Conservation (phyloP, 2,329 filamentous ascomycete genomes). For the Fusarium falciforme region DNA sequence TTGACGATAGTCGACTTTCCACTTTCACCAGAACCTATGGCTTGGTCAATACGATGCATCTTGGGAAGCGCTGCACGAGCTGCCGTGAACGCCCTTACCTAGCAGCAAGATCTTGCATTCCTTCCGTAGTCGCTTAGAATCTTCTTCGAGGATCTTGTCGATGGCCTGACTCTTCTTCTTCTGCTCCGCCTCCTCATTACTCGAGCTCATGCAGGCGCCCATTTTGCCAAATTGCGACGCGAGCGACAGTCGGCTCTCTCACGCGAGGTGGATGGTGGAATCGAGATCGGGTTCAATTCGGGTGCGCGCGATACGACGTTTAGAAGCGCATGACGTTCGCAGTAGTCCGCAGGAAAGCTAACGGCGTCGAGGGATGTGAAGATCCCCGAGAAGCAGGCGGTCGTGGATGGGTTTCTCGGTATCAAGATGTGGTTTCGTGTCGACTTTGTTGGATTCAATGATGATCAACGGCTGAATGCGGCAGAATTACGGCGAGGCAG, state of each 20-base stretch:
- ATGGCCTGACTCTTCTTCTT: conserved; percentile 98
- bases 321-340: conserved; percentile 42
- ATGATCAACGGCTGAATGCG: conserved; percentile 23
- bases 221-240: conserved; percentile 64
- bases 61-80: background rate
- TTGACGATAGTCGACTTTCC: conserved; percentile 99
- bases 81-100: conserved; percentile 67
- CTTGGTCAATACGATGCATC: conserved; percentile 29
- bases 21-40: conserved; percentile 92
- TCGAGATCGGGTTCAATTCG: conserved; percentile 24
- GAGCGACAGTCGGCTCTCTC: conserved; percentile 24
- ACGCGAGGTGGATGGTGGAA: conserved; percentile 13
- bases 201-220: conserved; percentile 94
- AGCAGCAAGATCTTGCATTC: conserved; percentile 99
- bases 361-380: conserved; percentile 19
- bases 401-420: background rate
- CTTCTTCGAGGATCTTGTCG: conserved; percentile 92
- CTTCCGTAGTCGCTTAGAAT: conserved; percentile 89
- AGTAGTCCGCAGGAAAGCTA: conserved; percentile 19
- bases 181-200: conserved; percentile 87
- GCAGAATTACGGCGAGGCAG: conserved; percentile 32
- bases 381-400: conserved; percentile 5
- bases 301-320: conserved; percentile 31
- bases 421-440: conserved; percentile 3
- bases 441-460: background rate